A percentile compares a stretch with the other conserved stretches of the same genome.
Evolutionary conservation across 2,329 filamentous ascomycete species (phyloP).

Genomic region (Hortaea werneckii): DNA sequence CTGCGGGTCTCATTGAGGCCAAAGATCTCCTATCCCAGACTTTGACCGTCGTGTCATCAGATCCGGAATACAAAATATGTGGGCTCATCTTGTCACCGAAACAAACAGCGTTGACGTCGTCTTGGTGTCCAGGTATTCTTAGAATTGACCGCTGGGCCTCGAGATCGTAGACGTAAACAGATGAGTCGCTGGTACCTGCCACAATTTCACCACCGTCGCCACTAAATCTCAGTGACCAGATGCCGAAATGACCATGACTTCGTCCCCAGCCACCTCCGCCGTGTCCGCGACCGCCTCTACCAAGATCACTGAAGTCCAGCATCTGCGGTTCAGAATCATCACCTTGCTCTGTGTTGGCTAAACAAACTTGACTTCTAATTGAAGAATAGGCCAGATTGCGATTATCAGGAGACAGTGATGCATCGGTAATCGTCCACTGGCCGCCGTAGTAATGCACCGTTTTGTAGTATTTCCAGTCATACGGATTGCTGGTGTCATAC

Average conservation of each 20-base stretch:
- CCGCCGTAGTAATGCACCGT: constrained; percentile 84
- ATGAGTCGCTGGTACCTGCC: constrained; percentile 69
- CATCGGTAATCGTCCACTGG: constrained; percentile 94
- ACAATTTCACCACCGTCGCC: constrained; percentile 86
- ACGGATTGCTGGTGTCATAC: constrained; percentile 95
- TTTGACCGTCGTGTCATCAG: constrained; percentile 86
- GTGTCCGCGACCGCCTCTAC: constrained; percentile 26
- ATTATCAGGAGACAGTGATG: constrained; percentile 83
- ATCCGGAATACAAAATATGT: constrained; percentile 91
- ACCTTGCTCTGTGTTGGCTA: constrained; percentile 77
- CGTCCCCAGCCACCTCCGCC: constrained; percentile 18
- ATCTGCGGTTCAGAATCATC: constrained; percentile 70
- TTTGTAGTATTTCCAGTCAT: constrained; percentile 94
- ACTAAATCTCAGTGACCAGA: constrained; percentile 88
- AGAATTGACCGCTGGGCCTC: constrained; percentile 68
- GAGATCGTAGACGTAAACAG: constrained; percentile 85
- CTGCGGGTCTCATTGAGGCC: constrained; percentile 51
- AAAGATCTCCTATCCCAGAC: constrained; percentile 83
- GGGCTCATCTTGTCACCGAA: constrained; percentile 83
- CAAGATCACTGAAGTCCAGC: constrained; percentile 57
- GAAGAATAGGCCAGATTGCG: constrained; percentile 85
- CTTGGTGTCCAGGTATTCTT: constrained; percentile 63
- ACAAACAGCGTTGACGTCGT: constrained; percentile 94
- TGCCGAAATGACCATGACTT: constrained; percentile 23
- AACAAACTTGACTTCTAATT: constrained; percentile 71